Conservation (phyloP, 495 filamentous ascomycete genomes). For the Penicillium coprophilum region DNA sequence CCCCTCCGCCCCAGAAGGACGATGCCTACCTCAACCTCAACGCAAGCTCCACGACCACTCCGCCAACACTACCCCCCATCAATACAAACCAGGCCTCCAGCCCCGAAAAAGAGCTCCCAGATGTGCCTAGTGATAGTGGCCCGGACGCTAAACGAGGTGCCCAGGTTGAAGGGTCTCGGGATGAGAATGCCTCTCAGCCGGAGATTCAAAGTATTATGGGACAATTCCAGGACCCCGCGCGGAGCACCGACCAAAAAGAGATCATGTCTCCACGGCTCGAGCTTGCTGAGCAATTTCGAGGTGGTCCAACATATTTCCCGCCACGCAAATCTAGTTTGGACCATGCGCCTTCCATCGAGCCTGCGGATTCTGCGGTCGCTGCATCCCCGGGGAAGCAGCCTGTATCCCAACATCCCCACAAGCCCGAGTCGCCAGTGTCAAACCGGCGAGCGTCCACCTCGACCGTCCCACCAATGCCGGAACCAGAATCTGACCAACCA, state of each 20-base stretch:
- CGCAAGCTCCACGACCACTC: slow-evolving; percentile 61
- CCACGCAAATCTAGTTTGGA: slow-evolving; percentile 84
- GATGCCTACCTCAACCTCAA: slow-evolving; percentile 64
- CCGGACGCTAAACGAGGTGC: slow-evolving; percentile 50
- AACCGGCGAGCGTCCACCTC: slow-evolving; percentile 51
- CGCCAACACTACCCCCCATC: slow-evolving; percentile 49
- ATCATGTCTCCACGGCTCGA: slow-evolving; percentile 81
- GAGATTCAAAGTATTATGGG: slow-evolving; percentile 98
- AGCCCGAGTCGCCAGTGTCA: slow-evolving; percentile 33
- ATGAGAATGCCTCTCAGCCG: slow-evolving; percentile 64
- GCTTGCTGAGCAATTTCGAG: slow-evolving; percentile 66
- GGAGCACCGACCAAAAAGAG: slow-evolving; percentile 66
- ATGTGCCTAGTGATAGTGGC: slow-evolving; percentile 52
- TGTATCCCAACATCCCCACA: slow-evolving; percentile 20
- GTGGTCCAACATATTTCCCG: slow-evolving; percentile 65
- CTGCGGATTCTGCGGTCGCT: slow-evolving; percentile 17
- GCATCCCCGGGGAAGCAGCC: slow-evolving; percentile 23
- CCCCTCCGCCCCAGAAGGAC: slow-evolving; percentile 49
- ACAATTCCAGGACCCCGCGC: slow-evolving; percentile 66
- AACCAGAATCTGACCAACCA: slow-evolving; percentile 83
- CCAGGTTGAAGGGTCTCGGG: slow-evolving; percentile 52
- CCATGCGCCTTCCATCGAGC: slow-evolving; percentile 42
- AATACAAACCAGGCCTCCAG: slow-evolving; percentile 41
- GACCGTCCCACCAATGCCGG: slow-evolving; percentile 70
- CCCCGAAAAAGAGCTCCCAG: slow-evolving; percentile 53